Conservation (phyloP, 1,284 basidiomycete genomes). For the Boletus coffeatus region DNA sequence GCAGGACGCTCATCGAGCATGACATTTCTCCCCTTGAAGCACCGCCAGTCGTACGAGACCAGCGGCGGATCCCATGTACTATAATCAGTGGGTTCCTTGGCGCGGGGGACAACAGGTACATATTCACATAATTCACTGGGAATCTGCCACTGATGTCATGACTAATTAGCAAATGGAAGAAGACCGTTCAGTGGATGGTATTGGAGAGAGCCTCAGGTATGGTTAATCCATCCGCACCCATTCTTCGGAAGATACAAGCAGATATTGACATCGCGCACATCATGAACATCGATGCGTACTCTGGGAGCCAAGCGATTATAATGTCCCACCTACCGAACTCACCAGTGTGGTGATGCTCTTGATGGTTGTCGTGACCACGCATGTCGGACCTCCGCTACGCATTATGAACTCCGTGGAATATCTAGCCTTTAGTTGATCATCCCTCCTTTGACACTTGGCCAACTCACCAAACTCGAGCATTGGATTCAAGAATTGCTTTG, state of each 20-base stretch:
- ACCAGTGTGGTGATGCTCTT: constrained; percentile 27
- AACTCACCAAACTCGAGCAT: constrained; percentile 54
- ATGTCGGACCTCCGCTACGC: constrained; percentile 24
- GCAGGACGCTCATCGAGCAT: constrained; percentile 42
- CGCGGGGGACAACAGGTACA: constrained; percentile 79
- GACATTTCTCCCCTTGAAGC: constrained; percentile 2
- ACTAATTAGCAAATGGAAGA: constrained; percentile 74
- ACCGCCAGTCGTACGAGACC: constrained; percentile 1
- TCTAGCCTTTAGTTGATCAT: constrained; percentile 67
- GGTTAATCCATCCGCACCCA: constrained; percentile 73
- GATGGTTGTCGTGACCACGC: constrained; percentile 19
- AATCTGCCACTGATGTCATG: constrained; percentile 8
- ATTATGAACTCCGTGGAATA: constrained; percentile 67
- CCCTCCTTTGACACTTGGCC: constrained; percentile 46
- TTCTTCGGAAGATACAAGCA: constrained; percentile 66
- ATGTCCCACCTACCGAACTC: constrained; percentile 21
- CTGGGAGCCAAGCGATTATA: constrained; percentile 29
- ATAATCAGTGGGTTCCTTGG: constrained; percentile 91
- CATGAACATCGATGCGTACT: constrained; percentile 77
- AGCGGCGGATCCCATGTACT: constrained; percentile 69
- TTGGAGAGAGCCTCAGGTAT: constrained; percentile 76
- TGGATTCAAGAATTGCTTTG: constrained; percentile 80
- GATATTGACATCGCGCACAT: constrained; percentile 68
- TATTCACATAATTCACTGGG: background rate
- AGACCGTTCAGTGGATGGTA: constrained; percentile 56